Percentiles rank a stretch among this genome's conserved stretches.
Conservation (phyloP, 2,329 filamentous ascomycete species). For the Cercospora sp. region DNA sequence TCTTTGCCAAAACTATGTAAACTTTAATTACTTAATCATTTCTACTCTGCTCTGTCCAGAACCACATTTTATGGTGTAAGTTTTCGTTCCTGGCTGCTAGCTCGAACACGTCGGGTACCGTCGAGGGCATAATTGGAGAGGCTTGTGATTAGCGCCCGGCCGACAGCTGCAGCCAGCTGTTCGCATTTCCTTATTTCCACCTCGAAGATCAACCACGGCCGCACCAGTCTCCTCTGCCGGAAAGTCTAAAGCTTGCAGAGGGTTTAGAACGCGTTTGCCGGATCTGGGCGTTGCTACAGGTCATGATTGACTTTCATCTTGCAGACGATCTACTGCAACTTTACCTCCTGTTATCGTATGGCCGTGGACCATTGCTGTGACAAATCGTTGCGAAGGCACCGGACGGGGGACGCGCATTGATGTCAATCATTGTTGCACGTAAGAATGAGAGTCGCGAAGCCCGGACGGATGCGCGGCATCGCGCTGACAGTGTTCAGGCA, state of each 20-base stretch:
- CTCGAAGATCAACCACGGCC: not conserved
- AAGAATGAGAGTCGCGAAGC: not conserved
- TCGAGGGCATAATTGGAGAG: not conserved
- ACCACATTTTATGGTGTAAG: not conserved
- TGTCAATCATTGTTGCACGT: not conserved
- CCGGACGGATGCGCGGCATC: not conserved
- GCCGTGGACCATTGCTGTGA: not conserved
- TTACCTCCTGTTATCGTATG: not conserved
- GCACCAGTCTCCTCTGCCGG: not conserved
- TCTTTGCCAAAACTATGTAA: not conserved
- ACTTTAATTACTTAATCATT: not conserved
- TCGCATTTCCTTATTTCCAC: not conserved
- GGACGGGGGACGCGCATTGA: not conserved
- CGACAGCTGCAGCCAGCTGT: not conserved
- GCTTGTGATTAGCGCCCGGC: not conserved
- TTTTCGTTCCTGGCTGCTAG: not conserved
- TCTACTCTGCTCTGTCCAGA: not conserved
- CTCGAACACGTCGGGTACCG: not conserved
- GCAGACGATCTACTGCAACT: not conserved
- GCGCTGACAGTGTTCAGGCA: not conserved
- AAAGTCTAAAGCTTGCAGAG: not conserved
- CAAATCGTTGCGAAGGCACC: not conserved
- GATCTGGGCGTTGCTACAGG: not conserved
- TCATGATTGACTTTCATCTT: not conserved
- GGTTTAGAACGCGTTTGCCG: not conserved